Conservation (phyloP, 2,329 filamentous ascomycete genomes). For the Trichoderma hamatum region DNA sequence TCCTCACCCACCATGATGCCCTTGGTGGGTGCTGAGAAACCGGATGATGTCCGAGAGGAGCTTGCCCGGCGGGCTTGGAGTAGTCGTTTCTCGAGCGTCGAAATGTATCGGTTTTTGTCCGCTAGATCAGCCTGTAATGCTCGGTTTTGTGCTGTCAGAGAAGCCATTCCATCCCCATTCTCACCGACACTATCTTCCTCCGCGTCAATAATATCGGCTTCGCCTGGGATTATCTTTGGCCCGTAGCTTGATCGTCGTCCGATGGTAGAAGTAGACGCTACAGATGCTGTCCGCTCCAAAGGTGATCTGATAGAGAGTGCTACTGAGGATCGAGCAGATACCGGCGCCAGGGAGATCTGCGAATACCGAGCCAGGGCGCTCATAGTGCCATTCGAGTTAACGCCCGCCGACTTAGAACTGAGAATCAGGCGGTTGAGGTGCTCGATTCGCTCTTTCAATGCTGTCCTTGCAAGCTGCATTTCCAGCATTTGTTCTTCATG, state of each 20-base stretch:
- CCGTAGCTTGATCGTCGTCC: constrained; percentile 55
- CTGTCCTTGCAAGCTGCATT: constrained; percentile 95
- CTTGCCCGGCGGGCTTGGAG: constrained; percentile 89
- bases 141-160: constrained; percentile 79
- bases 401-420: constrained; percentile 92
- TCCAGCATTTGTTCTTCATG: constrained; percentile 98
- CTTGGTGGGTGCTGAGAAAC: constrained; percentile 63
- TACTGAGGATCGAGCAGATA: constrained; percentile 69
- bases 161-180: constrained; percentile 83
- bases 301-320: constrained; percentile 62
- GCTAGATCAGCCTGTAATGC: constrained; percentile 91
- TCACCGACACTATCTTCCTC: constrained; percentile 77
- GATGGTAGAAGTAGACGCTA: constrained; percentile 65
- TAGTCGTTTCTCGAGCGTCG: constrained; percentile 87
- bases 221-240: constrained; percentile 46
- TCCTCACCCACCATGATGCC: constrained; percentile 76
- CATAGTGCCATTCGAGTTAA: constrained; percentile 76
- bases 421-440: constrained; percentile 94
- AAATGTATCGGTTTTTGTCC: constrained; percentile 97
- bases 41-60: constrained; percentile 81
- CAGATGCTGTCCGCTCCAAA: constrained; percentile 67
- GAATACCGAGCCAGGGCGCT: constrained; percentile 70
- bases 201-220: constrained; percentile 48
- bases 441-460: constrained; percentile 94
- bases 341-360: constrained; percentile 53